These are phyloP conservation scores for Pseudogymnoascus sp. DNA, from an alignment of 2,329 filamentous ascomycete genomes.

Conservation along the genomic window DNA sequence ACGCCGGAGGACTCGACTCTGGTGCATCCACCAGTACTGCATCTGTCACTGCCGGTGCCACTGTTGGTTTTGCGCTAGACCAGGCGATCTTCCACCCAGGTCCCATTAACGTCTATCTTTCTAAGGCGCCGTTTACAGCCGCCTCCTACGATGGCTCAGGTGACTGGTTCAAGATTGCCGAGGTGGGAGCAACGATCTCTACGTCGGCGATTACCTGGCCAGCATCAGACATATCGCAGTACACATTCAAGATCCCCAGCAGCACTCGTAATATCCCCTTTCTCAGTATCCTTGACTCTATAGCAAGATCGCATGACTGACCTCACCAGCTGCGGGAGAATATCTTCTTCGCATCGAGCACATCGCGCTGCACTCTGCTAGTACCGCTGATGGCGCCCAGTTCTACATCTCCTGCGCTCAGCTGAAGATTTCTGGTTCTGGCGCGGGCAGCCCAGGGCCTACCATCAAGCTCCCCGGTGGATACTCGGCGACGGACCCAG, in stretches of 20 bases:
- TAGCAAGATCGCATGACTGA: background rate
- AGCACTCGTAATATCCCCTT: background rate
- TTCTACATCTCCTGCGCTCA: constrained; percentile 37
- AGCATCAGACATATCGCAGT: background rate
- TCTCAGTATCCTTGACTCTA: background rate
- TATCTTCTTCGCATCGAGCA: constrained; percentile 37
- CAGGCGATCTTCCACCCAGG: constrained; percentile 40
- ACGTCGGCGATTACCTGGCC: background rate
- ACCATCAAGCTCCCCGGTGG: constrained; percentile 19
- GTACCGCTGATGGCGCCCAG: constrained; percentile 30
- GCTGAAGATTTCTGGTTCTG: constrained; percentile 29
- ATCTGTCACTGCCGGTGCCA: constrained; percentile 35
- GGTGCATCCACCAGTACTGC: constrained; percentile 34
- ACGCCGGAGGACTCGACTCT: constrained; percentile 31
- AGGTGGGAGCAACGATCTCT: background rate
- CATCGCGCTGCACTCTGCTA: constrained; percentile 35
- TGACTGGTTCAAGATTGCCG: constrained; percentile 34
- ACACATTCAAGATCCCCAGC: background rate
- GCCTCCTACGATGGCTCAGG: constrained; percentile 37
- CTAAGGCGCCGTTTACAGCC: constrained; percentile 35
- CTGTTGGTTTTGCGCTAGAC: constrained; percentile 39
- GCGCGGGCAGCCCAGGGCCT: constrained; percentile 17
- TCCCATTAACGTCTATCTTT: constrained; percentile 35
- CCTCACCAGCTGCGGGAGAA: constrained; percentile 26
- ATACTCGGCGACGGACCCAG: constrained; percentile 32